phyloP scores from a whole-genome alignment of 2,329 filamentous ascomycete species.

The Fusarium circinatum region DNA sequence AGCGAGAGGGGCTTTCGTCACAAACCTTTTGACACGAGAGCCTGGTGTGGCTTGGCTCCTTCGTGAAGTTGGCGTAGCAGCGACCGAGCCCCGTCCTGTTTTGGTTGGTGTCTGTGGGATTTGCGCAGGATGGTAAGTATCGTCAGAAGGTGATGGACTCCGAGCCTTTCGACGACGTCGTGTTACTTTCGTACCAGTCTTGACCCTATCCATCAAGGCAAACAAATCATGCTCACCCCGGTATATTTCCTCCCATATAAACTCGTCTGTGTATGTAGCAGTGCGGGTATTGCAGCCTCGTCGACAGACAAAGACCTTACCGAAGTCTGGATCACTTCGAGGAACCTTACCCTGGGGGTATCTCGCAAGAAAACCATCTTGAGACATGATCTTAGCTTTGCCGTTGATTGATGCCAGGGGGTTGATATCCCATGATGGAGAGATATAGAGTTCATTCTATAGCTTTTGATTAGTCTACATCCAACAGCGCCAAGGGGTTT shows the following conservation, averaged over 20 bases:
- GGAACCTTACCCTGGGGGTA: conserved; percentile 82
- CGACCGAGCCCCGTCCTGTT: conserved; percentile 40
- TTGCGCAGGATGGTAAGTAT: conserved; percentile 49
- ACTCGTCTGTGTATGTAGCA: conserved; percentile 91
- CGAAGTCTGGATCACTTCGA: conserved; percentile 76
- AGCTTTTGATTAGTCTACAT: background rate
- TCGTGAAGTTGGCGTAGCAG: conserved; percentile 47
- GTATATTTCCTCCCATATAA: conserved; percentile 89
- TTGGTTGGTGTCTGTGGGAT: conserved; percentile 54
- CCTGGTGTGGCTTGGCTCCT: conserved; percentile 46
- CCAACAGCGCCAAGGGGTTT: background rate
- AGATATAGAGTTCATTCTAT: conserved; percentile 92
- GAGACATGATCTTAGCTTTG: conserved; percentile 83
- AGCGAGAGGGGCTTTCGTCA: background rate
- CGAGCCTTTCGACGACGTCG: conserved; percentile 47
- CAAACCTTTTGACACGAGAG: conserved; percentile 48
- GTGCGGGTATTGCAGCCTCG: conserved; percentile 90
- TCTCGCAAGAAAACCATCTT: conserved; percentile 70
- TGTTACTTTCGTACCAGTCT: conserved; percentile 77
- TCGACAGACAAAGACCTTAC: conserved; percentile 90
- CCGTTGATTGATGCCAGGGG: conserved; percentile 90
- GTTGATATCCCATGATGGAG: conserved; percentile 86
- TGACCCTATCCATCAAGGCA: conserved; percentile 72
- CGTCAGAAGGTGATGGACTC: conserved; percentile 47
- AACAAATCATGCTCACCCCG: conserved; percentile 71